Evolutionary conservation across 306 rosid species (phyloP).

Genomic region (Abrus pulchellus): DNA sequence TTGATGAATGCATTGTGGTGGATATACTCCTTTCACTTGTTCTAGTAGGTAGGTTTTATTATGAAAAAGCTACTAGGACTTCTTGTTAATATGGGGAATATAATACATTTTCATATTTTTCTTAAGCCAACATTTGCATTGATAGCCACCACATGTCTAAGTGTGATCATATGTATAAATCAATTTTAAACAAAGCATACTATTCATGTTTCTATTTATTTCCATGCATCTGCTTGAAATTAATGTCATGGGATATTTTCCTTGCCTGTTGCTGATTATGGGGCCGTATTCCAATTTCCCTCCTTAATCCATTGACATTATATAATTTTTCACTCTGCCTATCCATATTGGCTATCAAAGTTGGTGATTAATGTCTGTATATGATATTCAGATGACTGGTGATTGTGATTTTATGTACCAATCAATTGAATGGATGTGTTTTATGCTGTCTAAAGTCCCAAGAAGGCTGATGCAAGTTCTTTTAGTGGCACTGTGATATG

Average conservation of each 20-base stretch:
- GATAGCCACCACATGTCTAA: conserved; percentile 8
- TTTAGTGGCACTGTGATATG: neutral
- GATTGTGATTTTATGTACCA: neutral
- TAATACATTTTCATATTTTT: conserved; percentile 18
- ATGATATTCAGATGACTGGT: conserved; percentile 18
- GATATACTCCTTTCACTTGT: conserved; percentile 1
- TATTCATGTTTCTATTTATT: neutral
- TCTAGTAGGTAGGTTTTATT: conserved; percentile 15
- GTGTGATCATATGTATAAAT: conserved; percentile 26
- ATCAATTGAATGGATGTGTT: neutral
- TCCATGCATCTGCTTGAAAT: conserved; percentile 1
- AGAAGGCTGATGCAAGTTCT: conserved; percentile 9
- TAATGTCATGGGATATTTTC: neutral
- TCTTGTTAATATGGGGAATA: neutral
- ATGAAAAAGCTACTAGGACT: neutral
- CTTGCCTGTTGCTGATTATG: neutral
- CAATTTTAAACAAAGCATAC: neutral
- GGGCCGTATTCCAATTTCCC: neutral
- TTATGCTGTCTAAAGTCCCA: neutral
- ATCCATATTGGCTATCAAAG: conserved; percentile 12
- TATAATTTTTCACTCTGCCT: neutral
- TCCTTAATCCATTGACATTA: conserved; percentile 17
- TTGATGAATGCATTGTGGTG: conserved; percentile 20
- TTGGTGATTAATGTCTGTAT: neutral
- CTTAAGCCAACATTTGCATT: neutral